These are phyloP conservation scores for Diophrys sp. DNA, from an alignment of 73 alveolate genomes.

Conservation along the genomic window DNA sequence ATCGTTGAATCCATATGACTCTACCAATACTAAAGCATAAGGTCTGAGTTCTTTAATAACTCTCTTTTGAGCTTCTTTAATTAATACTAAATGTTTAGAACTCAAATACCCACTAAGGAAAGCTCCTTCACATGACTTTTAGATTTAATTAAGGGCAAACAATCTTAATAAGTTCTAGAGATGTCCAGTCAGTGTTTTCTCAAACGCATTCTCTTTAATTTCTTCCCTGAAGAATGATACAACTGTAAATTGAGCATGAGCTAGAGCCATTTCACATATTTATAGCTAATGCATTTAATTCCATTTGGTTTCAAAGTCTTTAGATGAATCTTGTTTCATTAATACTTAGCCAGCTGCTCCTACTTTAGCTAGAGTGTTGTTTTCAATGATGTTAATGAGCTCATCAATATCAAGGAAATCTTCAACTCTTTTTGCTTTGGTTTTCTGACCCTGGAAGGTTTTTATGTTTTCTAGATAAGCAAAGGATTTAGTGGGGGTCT, in stretches of 20 bases:
- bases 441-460: background rate
- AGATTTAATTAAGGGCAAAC: conserved; percentile 25
- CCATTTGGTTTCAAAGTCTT: background rate
- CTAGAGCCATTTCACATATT: background rate
- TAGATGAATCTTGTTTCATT: conserved; percentile 17
- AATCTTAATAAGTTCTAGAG: conserved; percentile 9
- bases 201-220: background rate
- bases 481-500: conserved; percentile 18
- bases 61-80: conserved; percentile 10
- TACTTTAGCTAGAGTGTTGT: conserved; percentile 18
- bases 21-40: conserved; percentile 47
- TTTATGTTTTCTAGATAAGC: conserved; percentile 25
- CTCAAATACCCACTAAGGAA: conserved; percentile 28
- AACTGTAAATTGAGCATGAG: background rate
- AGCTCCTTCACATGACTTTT: conserved; percentile 7
- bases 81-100: background rate
- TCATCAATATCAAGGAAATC: conserved; percentile 11
- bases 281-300: no score
- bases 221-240: background rate
- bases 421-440: background rate
- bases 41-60: conserved; percentile 39
- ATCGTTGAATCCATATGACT: conserved; percentile 43
- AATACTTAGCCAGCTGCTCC: conserved; percentile 7
- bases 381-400: conserved; percentile 14
- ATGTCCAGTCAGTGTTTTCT: background rate